These are phyloP conservation scores for Tetraselmis striata DNA, from an alignment of 139 green algal species.

Conservation along the genomic window DNA sequence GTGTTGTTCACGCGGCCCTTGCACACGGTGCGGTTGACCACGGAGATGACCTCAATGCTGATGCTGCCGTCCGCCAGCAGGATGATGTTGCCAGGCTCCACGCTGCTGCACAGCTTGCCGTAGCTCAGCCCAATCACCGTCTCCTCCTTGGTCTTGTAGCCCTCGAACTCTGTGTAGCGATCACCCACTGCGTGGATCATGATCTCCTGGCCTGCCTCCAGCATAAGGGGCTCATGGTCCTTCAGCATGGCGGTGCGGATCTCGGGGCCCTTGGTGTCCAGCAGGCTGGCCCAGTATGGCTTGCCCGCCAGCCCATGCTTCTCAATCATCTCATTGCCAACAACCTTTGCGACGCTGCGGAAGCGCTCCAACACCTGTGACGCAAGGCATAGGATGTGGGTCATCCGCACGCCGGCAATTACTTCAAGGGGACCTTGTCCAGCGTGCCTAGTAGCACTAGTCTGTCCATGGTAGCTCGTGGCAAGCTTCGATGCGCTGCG, in stretches of 20 bases:
- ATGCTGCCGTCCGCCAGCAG: conserved; percentile 52
- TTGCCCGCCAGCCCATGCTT: background rate
- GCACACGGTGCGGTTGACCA: conserved; percentile 28
- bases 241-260: conserved; percentile 57
- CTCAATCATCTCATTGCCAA: background rate
- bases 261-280: conserved; percentile 61
- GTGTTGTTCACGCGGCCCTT: conserved; percentile 37
- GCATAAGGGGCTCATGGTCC: conserved; percentile 36
- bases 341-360: conserved; percentile 27
- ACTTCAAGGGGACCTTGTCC: no score
- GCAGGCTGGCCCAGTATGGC: conserved; percentile 23
- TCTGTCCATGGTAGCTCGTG: no score
- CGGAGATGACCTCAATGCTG: conserved; percentile 37
- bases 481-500: no score
- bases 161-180: conserved; percentile 39
- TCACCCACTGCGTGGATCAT: conserved; percentile 51
- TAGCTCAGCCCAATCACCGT: conserved; percentile 50
- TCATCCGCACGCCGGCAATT: no score
- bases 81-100: conserved; percentile 45
- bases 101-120: conserved; percentile 39
- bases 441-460: no score
- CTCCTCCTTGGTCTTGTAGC: conserved; percentile 34
- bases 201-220: conserved; percentile 50
- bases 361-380: conserved; percentile 50
- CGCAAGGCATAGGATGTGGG: no score